Conservation (phyloP, 1,139 yeast genomes). For the Eremothecium cymbalariae region DNA sequence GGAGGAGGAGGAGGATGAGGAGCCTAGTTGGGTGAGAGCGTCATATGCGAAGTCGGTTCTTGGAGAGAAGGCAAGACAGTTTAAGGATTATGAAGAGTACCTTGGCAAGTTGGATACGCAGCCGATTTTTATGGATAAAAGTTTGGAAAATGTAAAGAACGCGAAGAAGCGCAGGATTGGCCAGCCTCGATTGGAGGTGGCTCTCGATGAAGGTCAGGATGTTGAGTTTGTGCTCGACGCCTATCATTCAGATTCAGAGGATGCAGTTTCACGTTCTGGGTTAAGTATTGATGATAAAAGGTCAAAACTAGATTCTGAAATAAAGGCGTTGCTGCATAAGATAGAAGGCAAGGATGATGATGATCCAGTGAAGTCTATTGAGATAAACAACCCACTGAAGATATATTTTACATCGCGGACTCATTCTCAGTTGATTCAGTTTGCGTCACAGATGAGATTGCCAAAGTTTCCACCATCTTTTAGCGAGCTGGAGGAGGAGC, state of each 20-base stretch:
- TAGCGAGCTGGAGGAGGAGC: constrained; percentile 35
- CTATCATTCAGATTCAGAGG: constrained; percentile 32
- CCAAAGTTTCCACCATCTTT: constrained; percentile 61
- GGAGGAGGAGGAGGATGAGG: constrained; percentile 38
- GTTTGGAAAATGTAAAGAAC: no score
- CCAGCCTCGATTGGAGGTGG: constrained; percentile 15
- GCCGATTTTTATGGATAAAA: no score
- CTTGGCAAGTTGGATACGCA: constrained; percentile 27
- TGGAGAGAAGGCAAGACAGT: constrained; percentile 30
- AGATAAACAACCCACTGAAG: constrained; percentile 39
- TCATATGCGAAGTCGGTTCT: constrained; percentile 34
- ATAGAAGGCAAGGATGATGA: constrained; percentile 29
- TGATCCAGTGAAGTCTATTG: constrained; percentile 9
- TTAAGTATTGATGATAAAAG: constrained; percentile 21
- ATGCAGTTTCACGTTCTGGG: no score
- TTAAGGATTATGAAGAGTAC: constrained; percentile 36
- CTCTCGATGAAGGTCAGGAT: constrained; percentile 9
- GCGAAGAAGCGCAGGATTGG: constrained; percentile 11
- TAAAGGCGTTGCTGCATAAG: constrained; percentile 37
- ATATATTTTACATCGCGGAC: constrained; percentile 76
- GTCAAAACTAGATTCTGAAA: constrained; percentile 38
- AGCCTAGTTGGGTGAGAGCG: constrained; percentile 53
- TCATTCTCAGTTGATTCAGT: constrained; percentile 81
- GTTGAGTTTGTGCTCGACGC: constrained; percentile 21
- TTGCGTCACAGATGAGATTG: constrained; percentile 60